Conservation (phyloP, 768 basidiomycete species). For the Lactarius indigo region DNA sequence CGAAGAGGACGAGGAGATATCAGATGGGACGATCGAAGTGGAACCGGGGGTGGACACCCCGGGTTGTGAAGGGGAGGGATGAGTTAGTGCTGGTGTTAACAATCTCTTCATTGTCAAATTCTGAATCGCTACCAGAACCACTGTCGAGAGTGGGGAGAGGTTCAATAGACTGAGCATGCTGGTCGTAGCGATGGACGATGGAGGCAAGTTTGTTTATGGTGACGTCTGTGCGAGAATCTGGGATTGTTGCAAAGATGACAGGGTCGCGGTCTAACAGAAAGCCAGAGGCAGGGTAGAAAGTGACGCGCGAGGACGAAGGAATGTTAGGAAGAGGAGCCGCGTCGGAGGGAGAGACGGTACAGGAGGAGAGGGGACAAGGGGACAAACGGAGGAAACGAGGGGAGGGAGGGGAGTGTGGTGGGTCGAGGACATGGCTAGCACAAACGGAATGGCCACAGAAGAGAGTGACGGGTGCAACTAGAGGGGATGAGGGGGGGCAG, state of each 20-base stretch:
- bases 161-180: constrained; percentile 3
- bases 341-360: constrained; percentile 28
- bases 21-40: constrained; percentile 40
- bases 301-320: constrained; percentile 38
- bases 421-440: constrained; percentile 33
- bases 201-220: constrained; percentile 53
- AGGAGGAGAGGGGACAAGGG: constrained; percentile 38
- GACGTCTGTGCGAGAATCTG: constrained; percentile 43
- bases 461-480: constrained; percentile 52
- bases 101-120: constrained; percentile 31
- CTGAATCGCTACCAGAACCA: constrained; percentile 29
- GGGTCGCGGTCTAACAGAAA: constrained; percentile 11
- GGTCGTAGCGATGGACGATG: constrained; percentile 36
- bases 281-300: constrained; percentile 36
- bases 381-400: constrained; percentile 7
- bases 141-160: constrained; percentile 27
- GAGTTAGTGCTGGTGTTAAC: constrained; percentile 20
- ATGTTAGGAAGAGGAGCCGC: constrained; percentile 35
- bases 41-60: constrained; percentile 30
- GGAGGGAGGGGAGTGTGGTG: constrained; percentile 26
- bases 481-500: constrained; percentile 40
- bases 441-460: constrained; percentile 86
- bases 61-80: constrained; percentile 20
- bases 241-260: constrained; percentile 20
- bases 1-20: constrained; percentile 29